Evolutionary conservation across 345 rosid genomes (phyloP), one percentile per base, ranked within the genome.

Genomic region (Dovyalis caffra): DNA sequence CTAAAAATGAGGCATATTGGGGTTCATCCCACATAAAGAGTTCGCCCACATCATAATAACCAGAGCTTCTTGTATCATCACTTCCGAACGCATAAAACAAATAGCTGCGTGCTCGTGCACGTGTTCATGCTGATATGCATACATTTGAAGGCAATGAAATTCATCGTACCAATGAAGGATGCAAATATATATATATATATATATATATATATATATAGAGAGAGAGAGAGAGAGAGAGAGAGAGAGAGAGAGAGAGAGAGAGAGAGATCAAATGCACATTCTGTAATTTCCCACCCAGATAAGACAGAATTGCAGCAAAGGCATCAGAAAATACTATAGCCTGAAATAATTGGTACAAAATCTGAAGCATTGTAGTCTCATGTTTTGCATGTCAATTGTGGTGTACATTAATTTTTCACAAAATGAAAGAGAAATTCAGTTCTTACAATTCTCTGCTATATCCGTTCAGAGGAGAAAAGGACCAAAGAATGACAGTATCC

Each of bases 391-490:
- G 20, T 51, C 57, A 51, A 21, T 4, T 51, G 57, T 51, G 57
- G 57, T 23, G 21, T 51, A 2, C 25, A 51, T n/a, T 8, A 51
- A n/a, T 66, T 69, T 56, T 66, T 70, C 11, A 64, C 56, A 70
- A 66, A 47, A 47, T 35, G 23, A 61, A 32, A 73, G 25, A 21
- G 40, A 67, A 65, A 40, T 45, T 64, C 69, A 33, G 32, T 68
- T 76, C 73, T 63, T 75, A 64, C 65, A 73, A 76, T 29, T 71
- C 61, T 63, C 49, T 33, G 43, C 72, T 25, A 35, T 21, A 9
- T 45, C 16, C 62, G 3, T 76, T 5, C 25, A 40, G 43, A 37
- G 49, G 34, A 29, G 45, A 15, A 74, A 33, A 23, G 29, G 66
- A 64, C 62, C 20, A 32, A 66, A 25, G 38, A 57, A 43, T 37